These are phyloP conservation scores for Ichthyophthirius multifiliis DNA, from an alignment of 169 alveolate genomes.

Conservation along the genomic window DNA sequence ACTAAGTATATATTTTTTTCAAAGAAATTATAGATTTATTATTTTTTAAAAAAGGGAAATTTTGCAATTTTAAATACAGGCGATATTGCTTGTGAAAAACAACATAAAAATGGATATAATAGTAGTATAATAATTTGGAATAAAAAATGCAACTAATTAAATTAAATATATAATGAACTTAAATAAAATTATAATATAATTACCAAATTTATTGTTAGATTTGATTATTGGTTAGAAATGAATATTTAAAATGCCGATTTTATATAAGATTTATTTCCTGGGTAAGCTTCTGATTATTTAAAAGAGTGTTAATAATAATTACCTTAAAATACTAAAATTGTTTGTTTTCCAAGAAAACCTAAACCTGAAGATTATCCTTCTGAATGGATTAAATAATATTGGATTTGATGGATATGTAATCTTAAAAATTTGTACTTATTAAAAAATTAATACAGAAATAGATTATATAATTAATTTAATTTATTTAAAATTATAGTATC, in stretches of 20 bases:
- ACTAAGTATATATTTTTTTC: not conserved
- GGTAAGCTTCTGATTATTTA: slow-evolving; percentile 50
- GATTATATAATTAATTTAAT: too few species aligned
- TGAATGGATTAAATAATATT: slow-evolving; percentile 53
- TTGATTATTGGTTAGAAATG: slow-evolving; percentile 73
- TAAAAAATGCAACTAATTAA: slow-evolving; percentile 8
- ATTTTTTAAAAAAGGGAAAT: slow-evolving; percentile 10
- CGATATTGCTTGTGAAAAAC: slow-evolving; percentile 62
- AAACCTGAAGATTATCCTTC: slow-evolving; percentile 60
- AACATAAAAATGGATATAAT: slow-evolving; percentile 63
- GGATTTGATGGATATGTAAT: slow-evolving; percentile 31
- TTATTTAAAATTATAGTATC: too few species aligned
- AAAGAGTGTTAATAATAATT: slow-evolving; percentile 44
- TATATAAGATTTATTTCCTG: slow-evolving; percentile 47
- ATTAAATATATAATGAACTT: slow-evolving; percentile 31
- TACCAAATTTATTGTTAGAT: slow-evolving; percentile 55
- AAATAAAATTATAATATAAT: slow-evolving; percentile 44
- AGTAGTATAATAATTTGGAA: slow-evolving; percentile 59
- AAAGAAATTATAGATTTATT: not conserved
- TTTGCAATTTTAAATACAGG: slow-evolving; percentile 65
- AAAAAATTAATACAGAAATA: too few species aligned
- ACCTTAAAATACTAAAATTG: slow-evolving; percentile 60
- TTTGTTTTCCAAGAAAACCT: slow-evolving; percentile 73
- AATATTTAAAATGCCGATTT: slow-evolving; percentile 52
- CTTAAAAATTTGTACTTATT: too few species aligned